These are phyloP conservation scores for Histomonas meleagridis DNA, from an alignment of 208 protist species.

Conservation along the genomic window DNA sequence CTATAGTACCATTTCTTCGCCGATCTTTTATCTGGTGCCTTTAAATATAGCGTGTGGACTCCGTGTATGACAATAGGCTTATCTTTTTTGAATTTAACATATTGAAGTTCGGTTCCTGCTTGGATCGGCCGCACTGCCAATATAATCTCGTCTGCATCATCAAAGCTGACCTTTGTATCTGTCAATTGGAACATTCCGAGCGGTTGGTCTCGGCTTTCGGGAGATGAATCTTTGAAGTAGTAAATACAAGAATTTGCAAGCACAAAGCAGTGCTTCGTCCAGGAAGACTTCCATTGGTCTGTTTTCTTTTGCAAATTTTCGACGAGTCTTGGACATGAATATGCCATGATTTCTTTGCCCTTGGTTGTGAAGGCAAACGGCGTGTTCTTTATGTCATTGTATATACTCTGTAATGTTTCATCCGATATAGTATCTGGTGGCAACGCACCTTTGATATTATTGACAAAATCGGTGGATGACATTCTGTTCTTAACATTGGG, in stretches of 20 bases:
- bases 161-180: not conserved
- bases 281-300: not conserved
- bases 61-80: not conserved
- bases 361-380: not conserved
- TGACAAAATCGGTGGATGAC: conserved; percentile 44
- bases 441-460: conserved; percentile 34
- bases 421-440: not conserved
- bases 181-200: not conserved
- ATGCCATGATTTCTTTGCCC: not conserved
- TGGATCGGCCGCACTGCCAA: not conserved
- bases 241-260: not conserved
- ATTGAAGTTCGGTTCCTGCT: not conserved
- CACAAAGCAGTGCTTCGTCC: not conserved
- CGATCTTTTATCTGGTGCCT: not conserved
- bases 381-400: not conserved
- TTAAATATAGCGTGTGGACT: not conserved
- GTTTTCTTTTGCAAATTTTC: not conserved
- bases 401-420: not conserved
- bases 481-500: conserved; percentile 46
- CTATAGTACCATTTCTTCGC: not conserved
- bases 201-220: not conserved
- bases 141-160: not conserved
- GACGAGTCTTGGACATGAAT: not conserved
- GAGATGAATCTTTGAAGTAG: not conserved
- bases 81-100: not conserved